Conservation (phyloP, 2,329 filamentous ascomycete genomes). For the Aspergillus amoenus region DNA sequence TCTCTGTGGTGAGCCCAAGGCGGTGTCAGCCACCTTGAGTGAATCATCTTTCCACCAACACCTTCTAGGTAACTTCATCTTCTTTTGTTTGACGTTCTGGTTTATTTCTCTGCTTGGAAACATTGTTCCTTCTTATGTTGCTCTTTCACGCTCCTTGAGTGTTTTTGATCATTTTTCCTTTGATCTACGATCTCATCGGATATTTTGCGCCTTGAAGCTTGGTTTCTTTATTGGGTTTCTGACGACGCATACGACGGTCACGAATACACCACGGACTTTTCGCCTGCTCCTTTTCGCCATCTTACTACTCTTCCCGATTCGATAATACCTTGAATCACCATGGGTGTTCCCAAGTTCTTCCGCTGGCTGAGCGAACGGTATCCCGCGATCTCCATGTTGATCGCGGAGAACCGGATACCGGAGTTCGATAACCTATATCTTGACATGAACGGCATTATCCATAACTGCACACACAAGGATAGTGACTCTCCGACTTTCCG, state of each 20-base stretch:
- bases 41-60: conserved; percentile 10
- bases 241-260: conserved; percentile 25
- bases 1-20: neutral
- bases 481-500: conserved; percentile 88
- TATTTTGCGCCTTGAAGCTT: conserved; percentile 19
- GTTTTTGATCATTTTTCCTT: conserved; percentile 19
- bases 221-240: conserved; percentile 20
- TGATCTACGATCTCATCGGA: conserved; percentile 16
- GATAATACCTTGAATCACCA: conserved; percentile 35
- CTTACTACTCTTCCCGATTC: neutral
- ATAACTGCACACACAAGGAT: conserved; percentile 98
- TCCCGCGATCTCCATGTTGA: conserved; percentile 96
- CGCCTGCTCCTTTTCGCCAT: neutral
- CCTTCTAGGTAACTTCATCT: neutral
- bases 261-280: conserved; percentile 12
- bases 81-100: conserved; percentile 8
- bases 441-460: conserved; percentile 97
- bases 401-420: conserved; percentile 97
- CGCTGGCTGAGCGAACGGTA: conserved; percentile 99
- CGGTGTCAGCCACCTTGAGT: conserved; percentile 8
- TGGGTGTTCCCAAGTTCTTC: conserved; percentile 86
- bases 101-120: conserved; percentile 10
- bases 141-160: conserved; percentile 19
- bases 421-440: conserved; percentile 95
- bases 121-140: conserved; percentile 19